phyloP scores from a whole-genome alignment of 1,139 yeast species.

The Torulaspora pretoriensis region DNA sequence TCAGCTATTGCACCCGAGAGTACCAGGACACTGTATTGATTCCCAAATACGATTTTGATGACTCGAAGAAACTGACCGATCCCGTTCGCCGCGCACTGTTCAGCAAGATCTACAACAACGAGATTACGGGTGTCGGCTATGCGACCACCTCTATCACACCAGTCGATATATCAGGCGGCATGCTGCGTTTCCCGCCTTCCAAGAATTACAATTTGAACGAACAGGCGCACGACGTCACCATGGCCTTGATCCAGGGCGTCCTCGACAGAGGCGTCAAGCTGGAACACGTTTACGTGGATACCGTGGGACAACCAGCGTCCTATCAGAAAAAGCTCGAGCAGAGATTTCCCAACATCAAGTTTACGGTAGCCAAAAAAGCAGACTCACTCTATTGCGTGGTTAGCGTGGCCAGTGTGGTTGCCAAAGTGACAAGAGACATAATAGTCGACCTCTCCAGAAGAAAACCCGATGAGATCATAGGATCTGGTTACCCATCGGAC shows the following conservation, averaged over 20 bases:
- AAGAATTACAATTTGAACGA: slow-evolving; percentile 78
- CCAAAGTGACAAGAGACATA: slow-evolving; percentile 90
- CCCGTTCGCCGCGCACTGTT: slow-evolving; percentile 61
- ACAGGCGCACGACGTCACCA: slow-evolving; percentile 95
- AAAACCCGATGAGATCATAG: slow-evolving; percentile 36
- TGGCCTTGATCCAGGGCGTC: slow-evolving; percentile 62
- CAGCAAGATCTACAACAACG: slow-evolving; percentile 53
- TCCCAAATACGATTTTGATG: slow-evolving; percentile 74
- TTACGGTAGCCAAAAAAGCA: slow-evolving; percentile 93
- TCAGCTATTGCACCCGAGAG: slow-evolving; percentile 64
- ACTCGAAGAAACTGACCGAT: slow-evolving; percentile 82
- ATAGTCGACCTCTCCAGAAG: slow-evolving; percentile 45
- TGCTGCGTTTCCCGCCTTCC: slow-evolving; percentile 61
- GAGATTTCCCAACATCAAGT: slow-evolving; percentile 63
- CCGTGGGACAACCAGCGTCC: slow-evolving; percentile 90
- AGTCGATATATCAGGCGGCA: slow-evolving; percentile 79
- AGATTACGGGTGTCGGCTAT: slow-evolving; percentile 72
- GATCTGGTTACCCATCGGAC: slow-evolving; percentile 95
- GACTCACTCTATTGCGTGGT: slow-evolving; percentile 93
- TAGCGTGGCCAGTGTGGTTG: slow-evolving; percentile 94
- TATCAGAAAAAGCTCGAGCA: slow-evolving; percentile 72
- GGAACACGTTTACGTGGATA: slow-evolving; percentile 77
- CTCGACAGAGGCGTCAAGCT: slow-evolving; percentile 59
- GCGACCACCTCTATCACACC: slow-evolving; percentile 84
- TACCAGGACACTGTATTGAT: slow-evolving; percentile 50